Conservation (phyloP, 805 yeast genomes). For the Candida tallmaniae region DNA sequence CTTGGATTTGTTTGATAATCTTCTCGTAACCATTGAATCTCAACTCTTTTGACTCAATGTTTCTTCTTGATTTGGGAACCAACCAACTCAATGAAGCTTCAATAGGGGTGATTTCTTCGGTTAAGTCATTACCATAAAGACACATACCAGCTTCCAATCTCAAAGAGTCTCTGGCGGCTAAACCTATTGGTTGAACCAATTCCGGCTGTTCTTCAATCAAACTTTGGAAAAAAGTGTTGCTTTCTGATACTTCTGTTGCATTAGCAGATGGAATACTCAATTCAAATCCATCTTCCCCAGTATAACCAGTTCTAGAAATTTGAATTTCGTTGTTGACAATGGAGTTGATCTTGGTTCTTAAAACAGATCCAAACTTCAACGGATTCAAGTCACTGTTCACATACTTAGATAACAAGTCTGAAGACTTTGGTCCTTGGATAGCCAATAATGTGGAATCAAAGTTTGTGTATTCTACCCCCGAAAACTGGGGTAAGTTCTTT, state of each 20-base stretch:
- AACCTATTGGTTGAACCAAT: slow-evolving; percentile 78
- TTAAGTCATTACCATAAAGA: slow-evolving; percentile 88
- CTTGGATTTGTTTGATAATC: slow-evolving; percentile 66
- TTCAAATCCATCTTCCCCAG: slow-evolving; percentile 98
- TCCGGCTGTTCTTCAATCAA: slow-evolving; percentile 50
- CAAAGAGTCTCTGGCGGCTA: slow-evolving; percentile 97
- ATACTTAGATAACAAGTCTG: slow-evolving; percentile 58
- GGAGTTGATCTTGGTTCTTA: slow-evolving; percentile 44
- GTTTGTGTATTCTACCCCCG: slow-evolving; percentile 35
- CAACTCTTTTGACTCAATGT: slow-evolving; percentile 15
- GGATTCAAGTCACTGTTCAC: slow-evolving; percentile 54
- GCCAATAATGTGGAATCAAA: slow-evolving; percentile 80
- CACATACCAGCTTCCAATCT: slow-evolving; percentile 99
- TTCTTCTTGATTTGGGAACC: slow-evolving; percentile 74
- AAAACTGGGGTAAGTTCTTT: slow-evolving; percentile 40
- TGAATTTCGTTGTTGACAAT: slow-evolving; percentile 51
- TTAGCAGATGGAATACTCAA: slow-evolving; percentile 59
- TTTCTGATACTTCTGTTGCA: slow-evolving; percentile 37
- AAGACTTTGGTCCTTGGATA: slow-evolving; percentile 87
- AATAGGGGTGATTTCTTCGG: slow-evolving; percentile 75
- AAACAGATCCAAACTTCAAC: slow-evolving; percentile 60
- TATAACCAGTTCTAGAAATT: slow-evolving; percentile 93
- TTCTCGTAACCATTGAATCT: slow-evolving; percentile 73
- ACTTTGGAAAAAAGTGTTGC: slow-evolving; percentile 57
- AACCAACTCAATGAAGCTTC: slow-evolving; percentile 91